Evolutionary conservation across 768 basidiomycete species (phyloP).

Genomic region (Mycena capillaripes): DNA sequence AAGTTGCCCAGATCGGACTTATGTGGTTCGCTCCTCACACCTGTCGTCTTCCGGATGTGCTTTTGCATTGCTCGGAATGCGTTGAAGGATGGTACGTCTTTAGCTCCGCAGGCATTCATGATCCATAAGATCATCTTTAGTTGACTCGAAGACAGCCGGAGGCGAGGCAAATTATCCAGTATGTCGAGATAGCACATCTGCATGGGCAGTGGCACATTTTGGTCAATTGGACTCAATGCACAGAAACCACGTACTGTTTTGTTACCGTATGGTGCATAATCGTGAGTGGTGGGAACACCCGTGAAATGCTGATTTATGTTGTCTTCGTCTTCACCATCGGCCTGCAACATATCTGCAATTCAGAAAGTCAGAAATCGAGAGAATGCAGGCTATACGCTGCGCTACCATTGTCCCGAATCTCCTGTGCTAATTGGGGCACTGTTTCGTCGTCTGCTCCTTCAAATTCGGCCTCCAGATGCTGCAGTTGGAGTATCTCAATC

Average conservation of each 20-base stretch:
- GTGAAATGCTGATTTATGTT: slow-evolving; percentile 1
- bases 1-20: slow-evolving; percentile 22
- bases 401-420: background rate
- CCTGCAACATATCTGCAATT: background rate
- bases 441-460: slow-evolving; percentile 26
- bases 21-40: slow-evolving; percentile 25
- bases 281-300: background rate
- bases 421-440: background rate
- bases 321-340: slow-evolving; percentile 5
- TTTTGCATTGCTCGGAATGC: slow-evolving; percentile 40
- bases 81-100: slow-evolving; percentile 46
- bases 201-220: too few relatives aligned
- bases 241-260: too few relatives aligned
- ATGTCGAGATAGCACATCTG: too few relatives aligned
- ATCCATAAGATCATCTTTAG: too few relatives aligned
- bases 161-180: too few relatives aligned
- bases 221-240: too few relatives aligned
- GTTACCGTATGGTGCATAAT: slow-evolving; percentile 21
- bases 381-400: rapidly evolving
- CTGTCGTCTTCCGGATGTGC: slow-evolving; percentile 29
- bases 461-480: slow-evolving; percentile 9
- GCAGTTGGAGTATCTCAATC: background rate
- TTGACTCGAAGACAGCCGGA: too few relatives aligned
- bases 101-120: too few relatives aligned
- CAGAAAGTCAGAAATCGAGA: too few relatives aligned